Evolutionary conservation across 176 grass and related monocot species (phyloP), one percentile per base, ranked within the genome.

Genomic region (Poa annua): DNA sequence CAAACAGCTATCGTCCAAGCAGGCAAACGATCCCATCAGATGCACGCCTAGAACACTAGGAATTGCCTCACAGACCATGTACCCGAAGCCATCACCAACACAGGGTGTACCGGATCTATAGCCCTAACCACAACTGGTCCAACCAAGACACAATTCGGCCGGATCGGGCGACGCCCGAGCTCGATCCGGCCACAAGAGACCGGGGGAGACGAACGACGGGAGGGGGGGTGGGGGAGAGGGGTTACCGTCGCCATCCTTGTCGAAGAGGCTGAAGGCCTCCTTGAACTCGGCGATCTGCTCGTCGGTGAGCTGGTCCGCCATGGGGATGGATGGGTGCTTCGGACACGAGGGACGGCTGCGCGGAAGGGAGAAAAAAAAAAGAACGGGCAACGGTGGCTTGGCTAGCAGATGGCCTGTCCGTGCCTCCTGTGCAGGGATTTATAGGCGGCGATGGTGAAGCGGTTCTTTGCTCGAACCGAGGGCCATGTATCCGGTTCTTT

Each of bases 251-350:
- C 90, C 95, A 20, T 98, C 92, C 90, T 98, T 98, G 82, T 98
- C 95, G 82, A 98, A 98, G 75, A 98, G 87, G 88, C 92, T 95
- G 92, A 98, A 98, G 13, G 92, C 92, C 84, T 95, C 95, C 90
- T 91, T 95, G 78, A 95, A 93, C 87, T 98, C 95, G 4, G 90
- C 71, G 88, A 98, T 98, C 92, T 98, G 95, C 60, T 95, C 95
- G 48, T 95, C 90, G 42, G 82, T 91, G 75, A 98, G 88, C 81
- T 93, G 92, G 25, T 95, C 95, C 82, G 95, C 95, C 95, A 98
- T 98, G 83, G 35, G 16, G 29, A 8, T 36, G 61, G 20, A 17
- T 41, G 62, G 20, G 39, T 16, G 49, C 20, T 71, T 65, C 71
- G 39, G 39, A 42, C 8, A 70, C 26, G 32, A 12, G 82, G 66